phyloP scores from a whole-genome alignment of 805 yeast genomes.

The Ogataea paradorogensis region DNA sequence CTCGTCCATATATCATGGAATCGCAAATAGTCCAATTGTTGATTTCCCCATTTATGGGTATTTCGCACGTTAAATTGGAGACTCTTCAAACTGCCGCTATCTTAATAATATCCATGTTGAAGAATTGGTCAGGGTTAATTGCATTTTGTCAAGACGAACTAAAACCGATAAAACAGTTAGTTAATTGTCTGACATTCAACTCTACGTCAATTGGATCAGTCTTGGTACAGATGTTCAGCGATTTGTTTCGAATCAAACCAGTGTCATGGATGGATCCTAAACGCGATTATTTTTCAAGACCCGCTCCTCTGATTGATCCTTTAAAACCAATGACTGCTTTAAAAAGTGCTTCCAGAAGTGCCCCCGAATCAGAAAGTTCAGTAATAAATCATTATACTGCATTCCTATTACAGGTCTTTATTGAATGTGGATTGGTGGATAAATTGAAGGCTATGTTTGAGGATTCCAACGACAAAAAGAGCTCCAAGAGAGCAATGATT shows the following conservation, averaged over 20 bases:
- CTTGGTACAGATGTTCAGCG: constrained; percentile 68
- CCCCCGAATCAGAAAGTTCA: constrained; percentile 40
- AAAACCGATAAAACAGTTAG: constrained; percentile 51
- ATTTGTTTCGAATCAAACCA: constrained; percentile 57
- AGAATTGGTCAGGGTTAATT: constrained; percentile 74
- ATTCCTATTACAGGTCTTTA: constrained; percentile 51
- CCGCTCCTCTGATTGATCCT: no score
- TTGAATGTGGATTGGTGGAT: constrained; percentile 53
- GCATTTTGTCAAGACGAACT: constrained; percentile 58
- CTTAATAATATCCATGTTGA: constrained; percentile 57
- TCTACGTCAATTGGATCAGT: constrained; percentile 55
- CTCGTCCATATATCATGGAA: constrained; percentile 52
- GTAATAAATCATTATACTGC: constrained; percentile 66
- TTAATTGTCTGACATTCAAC: constrained; percentile 61
- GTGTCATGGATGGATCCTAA: constrained; percentile 47
- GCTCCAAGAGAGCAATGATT: constrained; percentile 56
- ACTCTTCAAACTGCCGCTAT: constrained; percentile 59
- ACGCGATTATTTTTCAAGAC: neutral
- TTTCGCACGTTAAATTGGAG: constrained; percentile 45
- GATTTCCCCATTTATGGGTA: constrained; percentile 69
- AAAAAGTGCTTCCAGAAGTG: constrained; percentile 18
- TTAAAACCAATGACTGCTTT: no score
- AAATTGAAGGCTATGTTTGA: constrained; percentile 40
- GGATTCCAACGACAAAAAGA: constrained; percentile 40
- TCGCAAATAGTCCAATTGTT: constrained; percentile 63